phyloP scores from a whole-genome alignment of 177 flowering plant genomes.

The Vitis hybrid region DNA sequence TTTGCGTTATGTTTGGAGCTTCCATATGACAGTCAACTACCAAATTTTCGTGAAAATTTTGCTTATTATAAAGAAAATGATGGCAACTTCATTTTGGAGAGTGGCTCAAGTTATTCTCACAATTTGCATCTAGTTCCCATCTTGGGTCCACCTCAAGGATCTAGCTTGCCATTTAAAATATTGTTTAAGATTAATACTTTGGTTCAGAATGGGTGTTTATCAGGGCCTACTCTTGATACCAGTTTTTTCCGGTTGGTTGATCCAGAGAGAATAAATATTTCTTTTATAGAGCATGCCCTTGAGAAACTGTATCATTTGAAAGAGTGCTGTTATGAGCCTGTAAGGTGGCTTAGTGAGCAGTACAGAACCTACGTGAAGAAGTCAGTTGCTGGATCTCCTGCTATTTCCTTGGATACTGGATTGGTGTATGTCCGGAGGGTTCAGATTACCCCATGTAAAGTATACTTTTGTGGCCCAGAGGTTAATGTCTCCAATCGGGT shows the following conservation, averaged over 20 bases:
- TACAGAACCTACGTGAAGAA: conserved; percentile 29
- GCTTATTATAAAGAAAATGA: conserved; percentile 38
- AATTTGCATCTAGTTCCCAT: conserved; percentile 56
- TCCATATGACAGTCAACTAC: conserved; percentile 33
- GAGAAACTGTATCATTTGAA: conserved; percentile 54
- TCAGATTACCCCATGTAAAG: no score
- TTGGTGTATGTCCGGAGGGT: no score
- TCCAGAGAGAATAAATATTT: conserved; percentile 23
- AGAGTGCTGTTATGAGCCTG: conserved; percentile 74
- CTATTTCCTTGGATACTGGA: no score
- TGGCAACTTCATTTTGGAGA: conserved; percentile 27
- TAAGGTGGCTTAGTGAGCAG: conserved; percentile 52
- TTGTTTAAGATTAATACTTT: conserved; percentile 54
- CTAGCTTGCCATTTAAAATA: conserved; percentile 50
- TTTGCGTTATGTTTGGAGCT: conserved; percentile 65
- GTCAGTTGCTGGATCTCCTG: neutral
- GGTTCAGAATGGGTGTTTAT: conserved; percentile 66
- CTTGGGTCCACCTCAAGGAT: conserved; percentile 40
- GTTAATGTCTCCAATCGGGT: no score
- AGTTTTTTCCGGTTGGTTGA: conserved; percentile 47
- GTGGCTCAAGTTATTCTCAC: conserved; percentile 32
- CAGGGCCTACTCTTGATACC: conserved; percentile 52
- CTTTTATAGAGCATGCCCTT: conserved; percentile 50
- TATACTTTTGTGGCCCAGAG: no score
- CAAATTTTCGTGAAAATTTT: conserved; percentile 43